Evolutionary conservation across 306 rosid species (phyloP), one percentile per base, ranked within the genome.

Genomic region (Trifolium fragiferum): DNA sequence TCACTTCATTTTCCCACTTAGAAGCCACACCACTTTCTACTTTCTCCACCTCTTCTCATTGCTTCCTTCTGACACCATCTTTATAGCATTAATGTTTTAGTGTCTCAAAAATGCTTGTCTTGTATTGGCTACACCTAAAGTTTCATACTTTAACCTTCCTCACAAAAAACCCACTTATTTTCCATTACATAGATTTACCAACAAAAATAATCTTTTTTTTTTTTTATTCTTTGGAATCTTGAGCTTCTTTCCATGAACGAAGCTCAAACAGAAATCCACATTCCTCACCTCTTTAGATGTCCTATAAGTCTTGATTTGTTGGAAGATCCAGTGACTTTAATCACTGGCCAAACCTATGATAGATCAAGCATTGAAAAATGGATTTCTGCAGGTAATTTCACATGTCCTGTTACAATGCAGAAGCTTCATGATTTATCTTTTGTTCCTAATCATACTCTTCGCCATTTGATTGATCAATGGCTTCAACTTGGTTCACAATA

Each of bases 361-460:
- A 86, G 97, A 70, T 87, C 96, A 16, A 91, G 92, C 91, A 91
- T 93, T 25, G 87, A 88, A 46, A 82, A 87, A 81, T 93, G 98
- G 98, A 46, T 93, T 3, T 74, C 91, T 51, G 81, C 90, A 0
- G 98, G 98, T 15, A 91, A 93, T 64, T 94, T 91, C 83, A 91
- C 97, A 6, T 93, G 98, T 62, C 97, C 98, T 65, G 93, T 93
- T 63, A 91, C 98, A 85, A 93, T 93, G 98, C 93, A 89, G 91
- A 87, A 78, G 80, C 98, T 93, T 57, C 92, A 84, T 35, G 96
- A 93, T 81, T 85, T 85, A 8, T 86, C 96, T 70, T 74, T 93
- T 65, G 94, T 93, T 82, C 98, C 98, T 3, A 93, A 93, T 67
- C 89, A 88, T 84, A 89, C 96, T 30, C 92, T 93, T 16, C 90